These are phyloP conservation scores for Trichoderma lentiforme DNA, from an alignment of 2,329 filamentous ascomycete species.

Conservation along the genomic window DNA sequence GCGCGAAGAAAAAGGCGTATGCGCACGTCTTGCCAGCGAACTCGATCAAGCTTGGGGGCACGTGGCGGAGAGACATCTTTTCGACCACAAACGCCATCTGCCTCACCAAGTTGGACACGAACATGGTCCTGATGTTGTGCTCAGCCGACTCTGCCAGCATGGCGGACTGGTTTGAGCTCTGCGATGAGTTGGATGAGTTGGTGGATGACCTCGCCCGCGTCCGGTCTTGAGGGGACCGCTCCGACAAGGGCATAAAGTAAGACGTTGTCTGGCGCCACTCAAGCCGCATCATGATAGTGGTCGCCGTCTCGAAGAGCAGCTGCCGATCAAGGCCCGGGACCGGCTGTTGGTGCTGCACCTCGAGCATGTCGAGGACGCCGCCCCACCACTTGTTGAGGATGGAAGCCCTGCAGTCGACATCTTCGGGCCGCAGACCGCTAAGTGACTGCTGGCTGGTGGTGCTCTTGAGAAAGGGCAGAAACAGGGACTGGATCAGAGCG, in stretches of 20 bases:
- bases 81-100: conserved; percentile 87
- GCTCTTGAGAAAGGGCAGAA: conserved; percentile 74
- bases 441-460: conserved; percentile 67
- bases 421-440: conserved; percentile 65
- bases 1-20: conserved; percentile 91
- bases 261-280: conserved; percentile 80
- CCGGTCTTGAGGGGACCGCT: conserved; percentile 50
- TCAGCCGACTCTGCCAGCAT: conserved; percentile 66
- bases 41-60: conserved; percentile 64
- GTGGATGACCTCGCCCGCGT: conserved; percentile 46
- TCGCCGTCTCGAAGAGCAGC: conserved; percentile 72
- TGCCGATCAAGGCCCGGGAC: conserved; percentile 83
- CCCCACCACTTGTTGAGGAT: conserved; percentile 92
- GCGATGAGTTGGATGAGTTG: conserved; percentile 56
- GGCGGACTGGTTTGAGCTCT: conserved; percentile 61
- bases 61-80: conserved; percentile 76
- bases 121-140: conserved; percentile 86
- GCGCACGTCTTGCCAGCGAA: conserved; percentile 90
- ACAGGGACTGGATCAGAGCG: conserved; percentile 65
- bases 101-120: conserved; percentile 73
- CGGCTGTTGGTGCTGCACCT: conserved; percentile 63
- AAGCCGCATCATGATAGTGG: conserved; percentile 79
- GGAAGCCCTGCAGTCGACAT: conserved; percentile 73
- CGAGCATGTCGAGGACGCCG: conserved; percentile 74
- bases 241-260: conserved; percentile 59